These are phyloP conservation scores for Mycena rosella DNA, from an alignment of 768 basidiomycete genomes.

Conservation along the genomic window DNA sequence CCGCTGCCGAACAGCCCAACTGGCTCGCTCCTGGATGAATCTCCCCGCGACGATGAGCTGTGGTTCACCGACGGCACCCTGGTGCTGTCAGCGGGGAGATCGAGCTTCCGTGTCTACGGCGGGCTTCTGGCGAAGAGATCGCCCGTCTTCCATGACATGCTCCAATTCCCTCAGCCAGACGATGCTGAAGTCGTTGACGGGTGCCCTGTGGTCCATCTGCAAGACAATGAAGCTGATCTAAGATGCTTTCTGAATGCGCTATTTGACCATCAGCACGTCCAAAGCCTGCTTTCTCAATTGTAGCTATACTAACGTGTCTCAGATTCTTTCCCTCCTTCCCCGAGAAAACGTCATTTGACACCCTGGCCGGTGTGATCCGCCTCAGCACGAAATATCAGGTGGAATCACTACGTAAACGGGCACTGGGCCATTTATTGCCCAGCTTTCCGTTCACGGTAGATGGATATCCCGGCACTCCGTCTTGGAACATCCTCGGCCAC, in stretches of 20 bases:
- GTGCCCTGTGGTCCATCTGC: constrained; percentile 32
- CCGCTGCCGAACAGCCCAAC: too few species aligned
- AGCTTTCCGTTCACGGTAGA: background rate
- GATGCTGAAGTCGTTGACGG: constrained; percentile 16
- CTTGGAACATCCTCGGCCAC: background rate
- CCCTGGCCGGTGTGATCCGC: constrained; percentile 12
- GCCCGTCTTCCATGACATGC: constrained; percentile 30
- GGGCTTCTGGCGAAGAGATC: constrained; percentile 28
- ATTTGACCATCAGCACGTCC: constrained; percentile 24
- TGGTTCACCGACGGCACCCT: constrained; percentile 36
- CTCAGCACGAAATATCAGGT: constrained; percentile 32
- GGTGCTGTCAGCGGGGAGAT: constrained; percentile 9
- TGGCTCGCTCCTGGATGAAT: too few species aligned
- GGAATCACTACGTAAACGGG: constrained; percentile 11
- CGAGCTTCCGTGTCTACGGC: constrained; percentile 31
- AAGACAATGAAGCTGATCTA: constrained; percentile 20
- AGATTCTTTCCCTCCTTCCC: constrained; percentile 21
- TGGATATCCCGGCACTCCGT: background rate
- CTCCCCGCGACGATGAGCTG: constrained; percentile 1
- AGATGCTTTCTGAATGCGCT: constrained; percentile 25
- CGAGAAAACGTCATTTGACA: background rate
- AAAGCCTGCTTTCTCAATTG: too few species aligned
- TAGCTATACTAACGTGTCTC: too few species aligned
- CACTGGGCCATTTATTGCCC: constrained; percentile 20
- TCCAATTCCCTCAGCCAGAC: constrained; percentile 18